phyloP scores from a whole-genome alignment of 2,329 filamentous ascomycete genomes.

The Aspergillus neotritici region DNA sequence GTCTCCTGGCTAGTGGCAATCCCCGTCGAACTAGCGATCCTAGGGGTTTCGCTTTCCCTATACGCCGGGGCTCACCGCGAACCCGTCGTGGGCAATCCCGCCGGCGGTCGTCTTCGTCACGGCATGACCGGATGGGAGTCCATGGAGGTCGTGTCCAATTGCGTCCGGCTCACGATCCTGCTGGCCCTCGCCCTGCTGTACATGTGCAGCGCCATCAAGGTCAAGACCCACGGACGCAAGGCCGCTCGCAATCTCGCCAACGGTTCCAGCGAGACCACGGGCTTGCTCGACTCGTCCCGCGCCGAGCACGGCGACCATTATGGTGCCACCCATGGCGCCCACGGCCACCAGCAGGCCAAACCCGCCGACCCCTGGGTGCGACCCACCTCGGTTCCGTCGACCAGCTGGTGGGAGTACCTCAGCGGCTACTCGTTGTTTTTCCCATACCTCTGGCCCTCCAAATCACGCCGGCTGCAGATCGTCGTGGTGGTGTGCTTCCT shows the following conservation, averaged over 20 bases:
- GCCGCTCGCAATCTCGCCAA: slow-evolving; percentile 27
- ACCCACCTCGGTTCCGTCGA: slow-evolving; percentile 76
- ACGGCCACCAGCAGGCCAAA: slow-evolving; percentile 37
- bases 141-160: slow-evolving; percentile 50
- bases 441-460: slow-evolving; percentile 92
- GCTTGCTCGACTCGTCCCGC: slow-evolving; percentile 36
- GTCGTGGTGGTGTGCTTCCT: slow-evolving; percentile 76
- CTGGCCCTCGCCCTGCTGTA: slow-evolving; percentile 58
- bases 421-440: slow-evolving; percentile 90
- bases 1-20: slow-evolving; percentile 70
- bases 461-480: slow-evolving; percentile 66
- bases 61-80: slow-evolving; percentile 65
- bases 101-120: slow-evolving; percentile 37
- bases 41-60: slow-evolving; percentile 62
- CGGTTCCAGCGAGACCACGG: slow-evolving; percentile 39
- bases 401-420: slow-evolving; percentile 94
- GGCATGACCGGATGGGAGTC: slow-evolving; percentile 40
- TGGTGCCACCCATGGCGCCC: slow-evolving; percentile 43
- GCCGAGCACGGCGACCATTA: slow-evolving; percentile 47
- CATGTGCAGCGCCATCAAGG: slow-evolving; percentile 43
- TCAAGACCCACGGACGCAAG: slow-evolving; percentile 36
- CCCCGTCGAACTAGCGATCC: slow-evolving; percentile 66
- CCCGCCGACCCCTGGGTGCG: slow-evolving; percentile 74
- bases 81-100: slow-evolving; percentile 48
- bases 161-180: slow-evolving; percentile 63